A percentile compares a stretch with the other conserved stretches of the same genome.
Evolutionary conservation across 2,329 filamentous ascomycete species (phyloP).

Genomic region (Triangularia verruculosa): DNA sequence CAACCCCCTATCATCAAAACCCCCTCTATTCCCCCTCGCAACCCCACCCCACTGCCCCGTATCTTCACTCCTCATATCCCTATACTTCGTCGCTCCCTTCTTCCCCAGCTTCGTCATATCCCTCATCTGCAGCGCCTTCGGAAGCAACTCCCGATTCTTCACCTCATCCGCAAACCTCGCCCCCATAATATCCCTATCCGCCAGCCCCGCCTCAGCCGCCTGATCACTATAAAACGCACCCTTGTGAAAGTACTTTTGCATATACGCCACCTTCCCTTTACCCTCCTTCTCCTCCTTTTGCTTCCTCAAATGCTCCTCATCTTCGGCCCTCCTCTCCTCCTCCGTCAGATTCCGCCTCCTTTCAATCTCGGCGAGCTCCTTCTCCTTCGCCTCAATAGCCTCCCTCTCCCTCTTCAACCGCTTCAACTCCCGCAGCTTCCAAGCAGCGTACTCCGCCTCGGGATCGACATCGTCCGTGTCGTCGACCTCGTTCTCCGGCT

Average conservation of each 20-base stretch:
- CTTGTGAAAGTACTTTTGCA: slow-evolving; percentile 97
- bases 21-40: slow-evolving; percentile 46
- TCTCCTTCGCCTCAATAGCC: slow-evolving; percentile 78
- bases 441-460: slow-evolving; percentile 84
- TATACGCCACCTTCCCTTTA: slow-evolving; percentile 78
- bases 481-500: slow-evolving; percentile 72
- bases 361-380: slow-evolving; percentile 85
- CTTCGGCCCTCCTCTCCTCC: slow-evolving; percentile 82
- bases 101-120: slow-evolving; percentile 92
- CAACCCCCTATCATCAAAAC: slow-evolving; percentile 37
- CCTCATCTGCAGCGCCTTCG: slow-evolving; percentile 86
- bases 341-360: slow-evolving; percentile 80
- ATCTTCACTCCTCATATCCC: slow-evolving; percentile 83
- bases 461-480: slow-evolving; percentile 85
- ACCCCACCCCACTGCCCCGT: slow-evolving; percentile 80
- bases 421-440: slow-evolving; percentile 88
- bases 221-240: slow-evolving; percentile 93
- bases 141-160: slow-evolving; percentile 75
- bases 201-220: slow-evolving; percentile 69
- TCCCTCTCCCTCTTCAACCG: slow-evolving; percentile 84
- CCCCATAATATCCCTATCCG: slow-evolving; percentile 82
- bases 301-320: slow-evolving; percentile 69
- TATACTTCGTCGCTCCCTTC: slow-evolving; percentile 88
- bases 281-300: slow-evolving; percentile 78
- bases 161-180: slow-evolving; percentile 79